phyloP scores from a whole-genome alignment of 139 green algal species.

The Chlorella sp. region DNA sequence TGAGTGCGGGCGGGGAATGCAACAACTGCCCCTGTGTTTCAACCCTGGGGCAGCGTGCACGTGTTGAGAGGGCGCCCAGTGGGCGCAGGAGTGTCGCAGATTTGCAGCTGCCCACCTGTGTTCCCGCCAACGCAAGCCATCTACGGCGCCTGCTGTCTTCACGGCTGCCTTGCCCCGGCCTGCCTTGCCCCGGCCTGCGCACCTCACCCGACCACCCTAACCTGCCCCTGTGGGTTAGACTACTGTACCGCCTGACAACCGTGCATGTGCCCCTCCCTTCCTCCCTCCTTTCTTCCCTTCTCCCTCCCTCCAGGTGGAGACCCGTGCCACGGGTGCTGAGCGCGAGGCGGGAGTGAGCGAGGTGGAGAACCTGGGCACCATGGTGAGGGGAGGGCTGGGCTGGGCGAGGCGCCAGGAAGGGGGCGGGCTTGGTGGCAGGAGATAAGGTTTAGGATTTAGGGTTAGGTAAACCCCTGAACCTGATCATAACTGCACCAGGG shows the following conservation, averaged over 20 bases:
- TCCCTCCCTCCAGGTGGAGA: slow-evolving; percentile 21
- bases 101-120: neutral
- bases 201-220: neutral
- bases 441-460: too few species aligned
- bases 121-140: too few species aligned
- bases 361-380: slow-evolving; percentile 21
- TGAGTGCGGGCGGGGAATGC: neutral
- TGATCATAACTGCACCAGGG: too few species aligned
- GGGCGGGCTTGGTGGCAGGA: too few species aligned
- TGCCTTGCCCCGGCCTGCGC: too few species aligned
- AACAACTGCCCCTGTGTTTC: neutral
- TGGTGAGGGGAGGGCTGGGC: neutral
- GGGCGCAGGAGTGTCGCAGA: neutral
- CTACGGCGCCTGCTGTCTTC: too few species aligned
- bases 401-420: too few species aligned
- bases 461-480: too few species aligned
- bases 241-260: too few species aligned
- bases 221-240: too few species aligned
- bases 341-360: neutral
- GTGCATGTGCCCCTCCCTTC: neutral
- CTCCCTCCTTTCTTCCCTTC: neutral
- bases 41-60: neutral
- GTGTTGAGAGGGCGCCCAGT: neutral
- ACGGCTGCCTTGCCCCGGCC: too few species aligned
- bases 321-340: slow-evolving; percentile 28